Percentiles rank a stretch among this genome's conserved stretches.
These are phyloP conservation scores for Lunularia cruciata DNA, from an alignment of 225 moss, liverwort and hornwort species.

Conservation along the genomic window DNA sequence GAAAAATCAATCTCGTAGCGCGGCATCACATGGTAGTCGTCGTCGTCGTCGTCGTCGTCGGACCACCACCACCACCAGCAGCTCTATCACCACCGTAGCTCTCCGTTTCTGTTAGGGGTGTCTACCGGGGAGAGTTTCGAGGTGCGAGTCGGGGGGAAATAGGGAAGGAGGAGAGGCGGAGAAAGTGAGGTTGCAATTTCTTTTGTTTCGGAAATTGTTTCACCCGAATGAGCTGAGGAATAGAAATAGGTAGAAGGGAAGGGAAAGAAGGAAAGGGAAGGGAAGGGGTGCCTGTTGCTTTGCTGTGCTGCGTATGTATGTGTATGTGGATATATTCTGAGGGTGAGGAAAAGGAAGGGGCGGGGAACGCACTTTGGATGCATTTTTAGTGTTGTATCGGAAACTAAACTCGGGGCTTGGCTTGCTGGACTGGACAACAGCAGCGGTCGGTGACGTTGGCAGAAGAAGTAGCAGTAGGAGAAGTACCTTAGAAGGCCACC, in stretches of 20 bases:
- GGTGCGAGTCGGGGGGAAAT: conserved; percentile 9
- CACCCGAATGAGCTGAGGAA: too few species aligned
- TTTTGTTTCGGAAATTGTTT: conserved; percentile 12
- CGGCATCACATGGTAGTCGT: too few species aligned
- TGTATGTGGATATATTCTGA: too few species aligned
- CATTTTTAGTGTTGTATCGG: conserved; percentile 11
- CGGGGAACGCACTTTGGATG: background rate
- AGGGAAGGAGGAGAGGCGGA: too few species aligned
- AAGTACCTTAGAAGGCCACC: too few species aligned
- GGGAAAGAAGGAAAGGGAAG: background rate
- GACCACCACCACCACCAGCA: too few species aligned
- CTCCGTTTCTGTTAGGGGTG: conserved; percentile 14
- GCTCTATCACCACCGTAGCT: conserved; percentile 1
- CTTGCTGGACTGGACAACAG: too few species aligned
- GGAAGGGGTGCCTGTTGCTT: background rate
- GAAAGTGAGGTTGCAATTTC: conserved; percentile 11
- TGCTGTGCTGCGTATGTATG: too few species aligned
- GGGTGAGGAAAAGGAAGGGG: background rate
- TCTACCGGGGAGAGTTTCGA: conserved; percentile 7
- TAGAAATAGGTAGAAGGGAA: too few species aligned
- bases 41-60: too few species aligned
- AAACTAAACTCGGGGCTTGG: too few species aligned
- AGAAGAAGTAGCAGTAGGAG: background rate
- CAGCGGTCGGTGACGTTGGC: conserved; percentile 21
- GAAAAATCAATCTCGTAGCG: too few species aligned